Percentiles rank a stretch among this genome's conserved stretches.
phyloP scores from a whole-genome alignment of 129 eudicot species.

The Artemisia annua region DNA sequence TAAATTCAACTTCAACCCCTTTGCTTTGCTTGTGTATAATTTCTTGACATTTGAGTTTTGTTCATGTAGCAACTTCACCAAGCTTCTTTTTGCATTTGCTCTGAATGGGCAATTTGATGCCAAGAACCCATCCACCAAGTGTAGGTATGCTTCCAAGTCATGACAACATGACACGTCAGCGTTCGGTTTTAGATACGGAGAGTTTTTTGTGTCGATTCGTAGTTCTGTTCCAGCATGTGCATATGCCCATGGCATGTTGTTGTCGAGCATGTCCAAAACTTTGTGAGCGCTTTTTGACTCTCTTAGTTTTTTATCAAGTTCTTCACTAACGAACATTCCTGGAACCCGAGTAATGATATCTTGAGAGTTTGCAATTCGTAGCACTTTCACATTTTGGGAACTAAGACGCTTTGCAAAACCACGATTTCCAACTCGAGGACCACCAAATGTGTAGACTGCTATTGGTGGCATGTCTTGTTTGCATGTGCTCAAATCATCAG shows the following conservation, averaged over 20 bases:
- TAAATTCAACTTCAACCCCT: conserved; percentile 57
- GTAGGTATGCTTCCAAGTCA: conserved; percentile 92
- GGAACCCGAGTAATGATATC: conserved; percentile 91
- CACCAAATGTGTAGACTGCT: conserved; percentile 91
- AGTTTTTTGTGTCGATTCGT: conserved; percentile 74
- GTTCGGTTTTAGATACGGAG: conserved; percentile 71
- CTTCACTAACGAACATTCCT: conserved; percentile 89
- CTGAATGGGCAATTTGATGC: conserved; percentile 84
- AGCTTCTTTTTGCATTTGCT: conserved; percentile 86
- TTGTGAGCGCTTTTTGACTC: conserved; percentile 36
- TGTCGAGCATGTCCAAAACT: conserved; percentile 45
- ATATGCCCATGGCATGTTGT: conserved; percentile 90
- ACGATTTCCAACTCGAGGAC: conserved; percentile 91
- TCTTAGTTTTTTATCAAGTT: conserved; percentile 61
- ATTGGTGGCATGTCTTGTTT: conserved; percentile 60
- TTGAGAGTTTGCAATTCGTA: conserved; percentile 69
- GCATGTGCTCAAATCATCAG: conserved; percentile 60
- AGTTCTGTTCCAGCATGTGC: conserved; percentile 76
- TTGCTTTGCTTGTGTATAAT: conserved; percentile 68
- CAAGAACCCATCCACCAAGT: conserved; percentile 85
- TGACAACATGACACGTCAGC: conserved; percentile 98
- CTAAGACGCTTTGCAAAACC: conserved; percentile 50
- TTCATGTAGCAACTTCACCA: conserved; percentile 67
- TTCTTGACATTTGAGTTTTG: conserved; percentile 81
- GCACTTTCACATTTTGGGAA: conserved; percentile 61